These are phyloP conservation scores for Fagopyrum homotropicum DNA, from an alignment of 148 eudicot genomes.

Conservation along the genomic window DNA sequence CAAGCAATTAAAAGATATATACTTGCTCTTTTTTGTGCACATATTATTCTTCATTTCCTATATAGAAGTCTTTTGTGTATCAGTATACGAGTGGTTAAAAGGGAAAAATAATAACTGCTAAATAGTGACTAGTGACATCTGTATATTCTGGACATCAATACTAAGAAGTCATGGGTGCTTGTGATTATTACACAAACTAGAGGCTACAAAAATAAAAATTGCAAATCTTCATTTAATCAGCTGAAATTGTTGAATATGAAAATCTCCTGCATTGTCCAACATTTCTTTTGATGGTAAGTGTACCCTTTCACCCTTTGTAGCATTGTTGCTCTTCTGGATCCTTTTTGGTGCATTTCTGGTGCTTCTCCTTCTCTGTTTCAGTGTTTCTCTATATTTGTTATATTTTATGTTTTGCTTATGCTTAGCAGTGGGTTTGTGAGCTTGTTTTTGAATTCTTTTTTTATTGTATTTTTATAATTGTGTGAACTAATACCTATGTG, in stretches of 20 bases:
- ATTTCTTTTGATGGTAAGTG: background rate
- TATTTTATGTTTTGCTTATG: no score
- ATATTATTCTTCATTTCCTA: background rate
- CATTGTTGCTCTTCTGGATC: no score
- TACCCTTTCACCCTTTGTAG: no score
- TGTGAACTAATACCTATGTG: no score
- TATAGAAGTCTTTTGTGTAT: background rate
- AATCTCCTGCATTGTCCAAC: background rate
- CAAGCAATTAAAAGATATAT: background rate
- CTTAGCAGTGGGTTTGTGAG: no score
- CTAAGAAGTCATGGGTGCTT: background rate
- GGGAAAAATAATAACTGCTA: background rate
- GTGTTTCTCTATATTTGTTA: no score
- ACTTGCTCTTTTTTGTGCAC: background rate
- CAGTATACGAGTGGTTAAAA: background rate
- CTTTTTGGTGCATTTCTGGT: no score
- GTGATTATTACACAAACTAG: background rate
- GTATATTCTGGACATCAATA: background rate
- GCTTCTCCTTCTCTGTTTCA: no score
- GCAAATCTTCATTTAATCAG: background rate
- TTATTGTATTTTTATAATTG: no score
- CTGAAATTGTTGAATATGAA: background rate
- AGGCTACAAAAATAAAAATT: background rate
- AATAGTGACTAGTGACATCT: background rate
- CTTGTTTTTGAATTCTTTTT: no score